These are phyloP conservation scores for Pseudomassariella vexata DNA, from an alignment of 2,329 filamentous ascomycete species.

Conservation along the genomic window DNA sequence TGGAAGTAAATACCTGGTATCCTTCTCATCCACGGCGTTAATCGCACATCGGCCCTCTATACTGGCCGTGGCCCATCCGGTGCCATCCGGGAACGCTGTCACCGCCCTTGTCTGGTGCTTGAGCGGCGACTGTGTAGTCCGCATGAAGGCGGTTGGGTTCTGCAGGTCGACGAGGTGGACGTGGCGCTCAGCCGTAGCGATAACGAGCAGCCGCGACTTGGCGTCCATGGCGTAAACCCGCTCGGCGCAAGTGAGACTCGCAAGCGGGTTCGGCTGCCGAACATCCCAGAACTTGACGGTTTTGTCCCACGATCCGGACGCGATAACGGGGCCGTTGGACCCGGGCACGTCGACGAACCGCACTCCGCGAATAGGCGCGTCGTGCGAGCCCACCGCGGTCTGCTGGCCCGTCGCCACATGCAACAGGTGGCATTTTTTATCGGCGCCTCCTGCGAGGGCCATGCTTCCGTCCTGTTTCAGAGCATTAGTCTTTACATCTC, in stretches of 20 bases:
- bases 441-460: conserved; percentile 24
- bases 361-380: conserved; percentile 23
- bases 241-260: conserved; percentile 40
- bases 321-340: conserved; percentile 18
- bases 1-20: conserved; percentile 15
- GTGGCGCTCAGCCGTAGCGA: conserved; percentile 23
- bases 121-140: conserved; percentile 16
- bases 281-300: conserved; percentile 54
- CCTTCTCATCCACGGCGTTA: conserved; percentile 13
- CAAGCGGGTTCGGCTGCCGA: conserved; percentile 35
- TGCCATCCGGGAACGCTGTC: conserved; percentile 19
- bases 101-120: conserved; percentile 22
- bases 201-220: conserved; percentile 19
- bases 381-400: conserved; percentile 20
- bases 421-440: conserved; percentile 23
- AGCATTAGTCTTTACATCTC: conserved; percentile 3
- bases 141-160: conserved; percentile 13
- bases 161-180: conserved; percentile 26
- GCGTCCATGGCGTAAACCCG: conserved; percentile 36
- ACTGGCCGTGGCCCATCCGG: conserved; percentile 20
- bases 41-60: conserved; percentile 25
- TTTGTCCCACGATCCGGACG: conserved; percentile 46
- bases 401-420: conserved; percentile 21
- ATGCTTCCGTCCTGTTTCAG: conserved; percentile 28
- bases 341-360: conserved; percentile 24